Evolutionary conservation across 352 stramenopile species (phyloP).

Genomic region (Pythium rishiriense): DNA sequence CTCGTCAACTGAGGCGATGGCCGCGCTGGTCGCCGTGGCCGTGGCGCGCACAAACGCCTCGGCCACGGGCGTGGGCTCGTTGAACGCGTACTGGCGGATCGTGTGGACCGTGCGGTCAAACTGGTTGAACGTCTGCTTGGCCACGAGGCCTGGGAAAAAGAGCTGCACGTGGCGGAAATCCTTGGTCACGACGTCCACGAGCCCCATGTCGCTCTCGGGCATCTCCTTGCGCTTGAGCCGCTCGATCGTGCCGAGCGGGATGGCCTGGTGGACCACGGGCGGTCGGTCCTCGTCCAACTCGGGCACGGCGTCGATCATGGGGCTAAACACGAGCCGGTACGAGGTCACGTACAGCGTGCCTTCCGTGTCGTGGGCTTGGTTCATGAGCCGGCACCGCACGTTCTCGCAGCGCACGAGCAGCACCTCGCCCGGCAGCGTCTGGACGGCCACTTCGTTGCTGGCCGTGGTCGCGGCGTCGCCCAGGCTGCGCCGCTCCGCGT

Average conservation of each 20-base stretch:
- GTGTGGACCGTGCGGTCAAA: conserved; percentile 70
- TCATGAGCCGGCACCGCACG: conserved; percentile 58
- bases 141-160: conserved; percentile 69
- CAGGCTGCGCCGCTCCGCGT: conserved; percentile 17
- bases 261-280: conserved; percentile 56
- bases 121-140: conserved; percentile 75
- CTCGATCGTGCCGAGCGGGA: conserved; percentile 69
- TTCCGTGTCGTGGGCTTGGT: conserved; percentile 24
- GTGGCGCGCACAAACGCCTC: conserved; percentile 71
- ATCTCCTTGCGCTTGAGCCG: conserved; percentile 76
- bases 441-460: conserved; percentile 32
- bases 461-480: conserved; percentile 3
- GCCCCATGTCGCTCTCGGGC: conserved; percentile 66
- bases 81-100: conserved; percentile 61
- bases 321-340: conserved; percentile 80
- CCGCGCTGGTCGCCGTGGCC: conserved; percentile 3
- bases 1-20: neutral
- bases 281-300: conserved; percentile 8
- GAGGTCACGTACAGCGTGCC: conserved; percentile 80
- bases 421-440: conserved; percentile 67
- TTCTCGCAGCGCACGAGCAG: conserved; percentile 64
- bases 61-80: conserved; percentile 45
- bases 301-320: conserved; percentile 24
- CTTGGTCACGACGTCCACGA: conserved; percentile 77
- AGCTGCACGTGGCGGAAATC: conserved; percentile 83